phyloP scores from a whole-genome alignment of 176 grass and related monocot genomes.

The Elymus sibiricus region DNA sequence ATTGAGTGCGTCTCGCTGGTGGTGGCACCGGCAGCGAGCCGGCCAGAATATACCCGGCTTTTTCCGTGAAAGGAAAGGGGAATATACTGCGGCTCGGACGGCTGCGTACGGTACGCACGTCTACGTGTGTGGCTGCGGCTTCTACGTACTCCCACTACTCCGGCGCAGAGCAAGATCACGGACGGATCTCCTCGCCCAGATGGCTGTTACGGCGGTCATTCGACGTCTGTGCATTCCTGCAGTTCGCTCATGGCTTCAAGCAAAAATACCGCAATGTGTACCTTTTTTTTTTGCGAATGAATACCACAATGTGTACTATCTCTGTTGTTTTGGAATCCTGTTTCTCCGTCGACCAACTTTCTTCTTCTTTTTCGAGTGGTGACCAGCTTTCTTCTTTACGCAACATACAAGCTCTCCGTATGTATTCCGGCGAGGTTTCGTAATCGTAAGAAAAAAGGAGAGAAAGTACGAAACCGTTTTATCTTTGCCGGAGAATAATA shows the following conservation, averaged over 20 bases:
- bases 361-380: too few species aligned
- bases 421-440: too few species aligned
- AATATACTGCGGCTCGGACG: not conserved
- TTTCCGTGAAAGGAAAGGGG: slow-evolving; percentile 4
- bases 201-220: not conserved
- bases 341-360: too few species aligned
- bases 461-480: too few species aligned
- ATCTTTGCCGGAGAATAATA: not conserved
- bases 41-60: slow-evolving; percentile 33
- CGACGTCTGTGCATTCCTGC: not conserved
- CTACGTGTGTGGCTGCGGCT: not conserved
- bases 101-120: not conserved
- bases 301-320: too few species aligned
- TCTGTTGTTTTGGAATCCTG: too few species aligned
- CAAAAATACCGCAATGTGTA: too few species aligned
- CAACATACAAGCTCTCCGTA: too few species aligned
- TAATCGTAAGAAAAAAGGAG: too few species aligned
- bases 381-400: too few species aligned
- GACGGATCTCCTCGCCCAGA: not conserved
- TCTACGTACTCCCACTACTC: not conserved
- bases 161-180: not conserved
- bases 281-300: too few species aligned
- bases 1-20: not conserved
- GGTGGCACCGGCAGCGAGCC: not conserved
- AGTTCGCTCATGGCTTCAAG: not conserved